Conservation (phyloP, 2,329 filamentous ascomycete species). For the Cordyceps cateniannulata region DNA sequence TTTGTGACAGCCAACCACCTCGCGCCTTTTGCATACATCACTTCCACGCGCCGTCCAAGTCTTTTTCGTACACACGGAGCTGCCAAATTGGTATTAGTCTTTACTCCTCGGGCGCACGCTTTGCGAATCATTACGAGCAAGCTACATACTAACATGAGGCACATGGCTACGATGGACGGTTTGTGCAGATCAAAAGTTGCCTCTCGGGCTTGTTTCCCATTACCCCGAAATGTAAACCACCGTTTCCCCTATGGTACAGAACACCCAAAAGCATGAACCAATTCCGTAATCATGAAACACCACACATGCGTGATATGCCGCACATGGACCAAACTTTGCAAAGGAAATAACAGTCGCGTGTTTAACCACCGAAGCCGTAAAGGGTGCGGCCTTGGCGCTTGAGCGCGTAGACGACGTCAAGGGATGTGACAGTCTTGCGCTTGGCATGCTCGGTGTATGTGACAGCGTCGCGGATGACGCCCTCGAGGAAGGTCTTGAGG, state of each 20-base stretch:
- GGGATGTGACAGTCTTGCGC: conserved; percentile 62
- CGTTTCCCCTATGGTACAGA: conserved; percentile 38
- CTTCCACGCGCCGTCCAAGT: too few species aligned
- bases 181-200: conserved; percentile 19
- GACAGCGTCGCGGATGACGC: conserved; percentile 62
- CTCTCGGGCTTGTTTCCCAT: conserved; percentile 23
- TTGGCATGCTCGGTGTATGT: conserved; percentile 67
- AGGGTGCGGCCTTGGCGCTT: conserved; percentile 61
- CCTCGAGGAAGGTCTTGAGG: conserved; percentile 63
- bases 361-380: conserved; percentile 73
- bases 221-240: conserved; percentile 30
- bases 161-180: too few species aligned
- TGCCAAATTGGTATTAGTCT: too few species aligned
- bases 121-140: too few species aligned
- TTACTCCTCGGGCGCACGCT: too few species aligned
- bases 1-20: too few species aligned
- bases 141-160: too few species aligned
- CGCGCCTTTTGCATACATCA: too few species aligned
- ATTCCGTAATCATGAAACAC: conserved; percentile 38
- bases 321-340: conserved; percentile 23
- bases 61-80: too few species aligned
- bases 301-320: conserved; percentile 19
- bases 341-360: conserved; percentile 13
- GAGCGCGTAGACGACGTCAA: conserved; percentile 53
- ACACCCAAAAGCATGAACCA: conserved; percentile 36